Conservation (phyloP, 148 eudicot genomes). For the Diospyros lotus region DNA sequence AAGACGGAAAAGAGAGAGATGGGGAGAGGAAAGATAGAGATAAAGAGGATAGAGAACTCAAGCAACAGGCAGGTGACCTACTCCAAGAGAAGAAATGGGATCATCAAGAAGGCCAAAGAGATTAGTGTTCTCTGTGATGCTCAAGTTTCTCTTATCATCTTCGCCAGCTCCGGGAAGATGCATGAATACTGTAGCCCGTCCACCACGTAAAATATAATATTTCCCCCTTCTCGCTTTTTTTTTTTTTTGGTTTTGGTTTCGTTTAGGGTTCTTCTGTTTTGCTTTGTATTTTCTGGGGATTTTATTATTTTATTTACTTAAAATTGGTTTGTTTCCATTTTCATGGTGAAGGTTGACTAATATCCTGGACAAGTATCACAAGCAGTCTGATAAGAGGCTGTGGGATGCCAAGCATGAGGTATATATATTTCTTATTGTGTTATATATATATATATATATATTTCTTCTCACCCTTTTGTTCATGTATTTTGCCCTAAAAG, state of each 20-base stretch:
- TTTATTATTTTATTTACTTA: too few species aligned
- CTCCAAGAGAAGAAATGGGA: conserved; percentile 77
- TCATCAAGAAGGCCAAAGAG: conserved; percentile 76
- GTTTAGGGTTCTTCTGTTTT: neutral
- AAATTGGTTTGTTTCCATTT: neutral
- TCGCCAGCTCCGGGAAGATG: conserved; percentile 61
- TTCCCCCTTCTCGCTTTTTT: neutral
- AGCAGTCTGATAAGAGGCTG: conserved; percentile 51
- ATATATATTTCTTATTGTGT: neutral
- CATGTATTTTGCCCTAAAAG: conserved; percentile 13
- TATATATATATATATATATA: neutral
- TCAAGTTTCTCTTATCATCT: conserved; percentile 66
- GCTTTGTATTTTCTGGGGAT: neutral
- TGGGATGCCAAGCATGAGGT: conserved; percentile 99
- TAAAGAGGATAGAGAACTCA: conserved; percentile 81
- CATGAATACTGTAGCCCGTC: conserved; percentile 59
- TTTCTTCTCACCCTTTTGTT: neutral
- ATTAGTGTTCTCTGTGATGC: conserved; percentile 87
- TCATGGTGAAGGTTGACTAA: conserved; percentile 43
- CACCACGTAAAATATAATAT: conserved; percentile 37
- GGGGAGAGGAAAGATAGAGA: conserved; percentile 94
- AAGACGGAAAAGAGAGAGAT: conserved; percentile 27
- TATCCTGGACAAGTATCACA: conserved; percentile 67
- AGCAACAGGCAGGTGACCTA: conserved; percentile 85
- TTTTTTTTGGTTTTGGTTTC: neutral